phyloP scores from a whole-genome alignment of 495 filamentous ascomycete species.

The Talaromyces nanjingensis region DNA sequence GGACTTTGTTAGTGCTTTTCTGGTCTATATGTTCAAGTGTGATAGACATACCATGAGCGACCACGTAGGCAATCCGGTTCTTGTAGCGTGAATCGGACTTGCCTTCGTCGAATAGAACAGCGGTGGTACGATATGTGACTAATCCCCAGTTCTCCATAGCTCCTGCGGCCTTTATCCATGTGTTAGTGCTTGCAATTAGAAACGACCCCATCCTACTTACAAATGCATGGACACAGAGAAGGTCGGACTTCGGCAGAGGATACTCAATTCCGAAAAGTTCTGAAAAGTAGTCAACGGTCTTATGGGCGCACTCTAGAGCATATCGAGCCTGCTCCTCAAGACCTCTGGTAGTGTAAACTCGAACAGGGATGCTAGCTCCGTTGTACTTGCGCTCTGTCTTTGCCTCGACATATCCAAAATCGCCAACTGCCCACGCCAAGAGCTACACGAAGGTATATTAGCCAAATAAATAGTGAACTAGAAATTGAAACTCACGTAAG shows the following conservation, averaged over 20 bases:
- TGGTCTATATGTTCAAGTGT: background rate
- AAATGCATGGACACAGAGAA: slow-evolving; percentile 96
- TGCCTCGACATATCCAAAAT: slow-evolving; percentile 92
- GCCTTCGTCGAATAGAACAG: slow-evolving; percentile 86
- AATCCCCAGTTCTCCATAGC: slow-evolving; percentile 91
- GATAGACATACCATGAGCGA: slow-evolving; percentile 55
- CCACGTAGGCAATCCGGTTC: slow-evolving; percentile 89
- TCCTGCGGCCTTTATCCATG: slow-evolving; percentile 48
- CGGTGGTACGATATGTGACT: slow-evolving; percentile 90
- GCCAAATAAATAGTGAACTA: background rate
- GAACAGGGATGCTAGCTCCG: slow-evolving; percentile 81
- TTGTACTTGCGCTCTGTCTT: slow-evolving; percentile 84
- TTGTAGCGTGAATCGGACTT: slow-evolving; percentile 81
- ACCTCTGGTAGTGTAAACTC: slow-evolving; percentile 90
- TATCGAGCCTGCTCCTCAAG: slow-evolving; percentile 81
- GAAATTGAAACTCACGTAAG: slow-evolving; percentile 52
- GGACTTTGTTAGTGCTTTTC: background rate
- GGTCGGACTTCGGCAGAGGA: slow-evolving; percentile 89
- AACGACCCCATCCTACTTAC: slow-evolving; percentile 35
- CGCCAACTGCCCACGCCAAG: slow-evolving; percentile 90
- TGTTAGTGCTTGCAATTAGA: slow-evolving; percentile 21
- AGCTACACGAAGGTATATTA: slow-evolving; percentile 38
- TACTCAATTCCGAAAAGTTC: slow-evolving; percentile 92
- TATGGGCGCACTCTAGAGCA: slow-evolving; percentile 78
- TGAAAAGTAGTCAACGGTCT: slow-evolving; percentile 91